Evolutionary conservation across 148 eudicot species (phyloP).

Genomic region (Nepenthes mirabilis): DNA sequence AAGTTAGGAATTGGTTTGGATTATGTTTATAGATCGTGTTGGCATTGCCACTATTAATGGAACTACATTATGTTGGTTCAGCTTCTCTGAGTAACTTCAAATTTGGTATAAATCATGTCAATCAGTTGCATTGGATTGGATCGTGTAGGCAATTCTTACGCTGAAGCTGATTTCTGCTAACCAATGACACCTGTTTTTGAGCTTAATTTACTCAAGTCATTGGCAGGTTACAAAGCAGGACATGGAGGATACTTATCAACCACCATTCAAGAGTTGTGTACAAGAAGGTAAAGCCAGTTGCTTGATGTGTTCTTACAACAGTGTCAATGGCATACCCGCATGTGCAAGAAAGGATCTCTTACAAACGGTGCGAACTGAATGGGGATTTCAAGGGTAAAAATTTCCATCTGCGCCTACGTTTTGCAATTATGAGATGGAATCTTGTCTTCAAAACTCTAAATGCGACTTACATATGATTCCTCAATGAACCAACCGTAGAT

Average conservation of each 20-base stretch:
- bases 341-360: slow-evolving; percentile 65
- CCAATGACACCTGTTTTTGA: no score
- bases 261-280: slow-evolving; percentile 79
- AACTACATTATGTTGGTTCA: no score
- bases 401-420: slow-evolving; percentile 2
- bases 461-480: slow-evolving; percentile 9
- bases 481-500: slow-evolving; percentile 26
- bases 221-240: slow-evolving; percentile 75
- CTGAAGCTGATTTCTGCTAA: no score
- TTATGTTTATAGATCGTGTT: no score
- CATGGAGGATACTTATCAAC: slow-evolving; percentile 85
- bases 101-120: no score
- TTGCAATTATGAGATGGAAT: background rate
- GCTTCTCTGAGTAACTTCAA: no score
- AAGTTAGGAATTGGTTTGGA: no score
- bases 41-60: no score
- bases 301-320: slow-evolving; percentile 94
- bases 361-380: slow-evolving; percentile 57
- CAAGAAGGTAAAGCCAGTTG: slow-evolving; percentile 91
- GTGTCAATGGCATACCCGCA: slow-evolving; percentile 83
- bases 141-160: no score
- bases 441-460: background rate
- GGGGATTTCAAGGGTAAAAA: slow-evolving; percentile 88
- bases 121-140: no score
- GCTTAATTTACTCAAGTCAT: background rate